A percentile compares a stretch with the other conserved stretches of the same genome.
Conservation (phyloP, 2,329 filamentous ascomycete species). For the Fusarium chaquense region DNA sequence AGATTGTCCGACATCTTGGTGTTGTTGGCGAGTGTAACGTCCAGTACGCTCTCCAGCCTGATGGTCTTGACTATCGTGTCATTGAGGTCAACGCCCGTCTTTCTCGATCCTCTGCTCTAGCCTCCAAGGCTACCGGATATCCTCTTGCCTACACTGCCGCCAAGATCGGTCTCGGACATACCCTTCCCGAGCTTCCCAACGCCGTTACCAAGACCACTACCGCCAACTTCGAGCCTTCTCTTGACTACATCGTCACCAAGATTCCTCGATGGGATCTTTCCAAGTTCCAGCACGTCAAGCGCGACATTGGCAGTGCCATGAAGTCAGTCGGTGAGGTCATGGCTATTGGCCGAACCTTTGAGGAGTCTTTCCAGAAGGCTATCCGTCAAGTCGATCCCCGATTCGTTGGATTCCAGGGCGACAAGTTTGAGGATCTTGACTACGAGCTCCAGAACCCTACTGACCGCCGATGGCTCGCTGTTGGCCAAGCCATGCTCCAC, state of each 20-base stretch:
- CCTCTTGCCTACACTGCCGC: conserved; percentile 97
- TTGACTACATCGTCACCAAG: conserved; percentile 99
- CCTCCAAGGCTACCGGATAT: conserved; percentile 98
- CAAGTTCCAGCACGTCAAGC: conserved; percentile 99
- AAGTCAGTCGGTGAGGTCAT: conserved; percentile 99
- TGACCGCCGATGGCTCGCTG: conserved; percentile 95
- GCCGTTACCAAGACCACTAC: conserved; percentile 99
- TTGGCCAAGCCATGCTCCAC: conserved; percentile 97
- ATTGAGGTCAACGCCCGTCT: conserved; percentile 99
- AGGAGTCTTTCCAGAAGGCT: conserved; percentile 99
- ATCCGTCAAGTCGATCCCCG: conserved; percentile 95
- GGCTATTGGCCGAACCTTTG: conserved; percentile 98
- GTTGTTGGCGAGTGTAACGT: conserved; percentile 99
- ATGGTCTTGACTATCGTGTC: conserved; percentile 96
- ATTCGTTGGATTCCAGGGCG: conserved; percentile 93
- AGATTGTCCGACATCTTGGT: conserved; percentile 96
- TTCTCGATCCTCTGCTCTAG: conserved; percentile 94
- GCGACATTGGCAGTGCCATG: conserved; percentile 97
- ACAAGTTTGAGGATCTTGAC: conserved; percentile 93
- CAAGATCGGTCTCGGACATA: conserved; percentile 97
- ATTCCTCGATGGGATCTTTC: conserved; percentile 98
- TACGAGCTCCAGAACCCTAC: conserved; percentile 91
- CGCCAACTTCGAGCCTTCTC: conserved; percentile 96
- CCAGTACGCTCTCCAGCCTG: conserved; percentile 95
- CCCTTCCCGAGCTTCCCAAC: conserved; percentile 93